Evolutionary conservation across 2,329 filamentous ascomycete species (phyloP).

Genomic region (Fusarium sp.): DNA sequence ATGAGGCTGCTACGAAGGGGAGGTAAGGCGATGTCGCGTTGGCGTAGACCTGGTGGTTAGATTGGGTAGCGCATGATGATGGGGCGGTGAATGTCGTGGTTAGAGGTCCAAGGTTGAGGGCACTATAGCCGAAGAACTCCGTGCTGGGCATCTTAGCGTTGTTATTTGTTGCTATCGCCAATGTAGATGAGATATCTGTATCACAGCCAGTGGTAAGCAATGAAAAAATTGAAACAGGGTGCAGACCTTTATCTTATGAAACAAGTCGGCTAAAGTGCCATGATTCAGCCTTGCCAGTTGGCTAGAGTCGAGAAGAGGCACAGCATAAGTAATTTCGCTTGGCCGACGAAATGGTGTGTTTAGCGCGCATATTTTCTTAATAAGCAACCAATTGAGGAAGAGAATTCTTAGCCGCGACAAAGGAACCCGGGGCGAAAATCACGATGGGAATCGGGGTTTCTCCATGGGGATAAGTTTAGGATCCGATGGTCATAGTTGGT

Average conservation of each 20-base stretch:
- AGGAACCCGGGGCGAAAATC: not conserved
- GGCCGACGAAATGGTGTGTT: rapidly evolving
- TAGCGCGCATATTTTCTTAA: rapidly evolving
- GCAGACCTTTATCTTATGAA: not conserved
- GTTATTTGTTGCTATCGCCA: too few relatives aligned
- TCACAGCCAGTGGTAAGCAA: too few relatives aligned
- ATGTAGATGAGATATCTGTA: too few relatives aligned
- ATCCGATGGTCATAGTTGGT: not conserved
- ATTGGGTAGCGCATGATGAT: not conserved
- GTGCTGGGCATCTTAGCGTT: slow-evolving; percentile 1
- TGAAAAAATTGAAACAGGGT: not conserved
- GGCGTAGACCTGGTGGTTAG: not conserved
- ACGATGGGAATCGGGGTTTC: not conserved
- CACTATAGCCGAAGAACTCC: not conserved
- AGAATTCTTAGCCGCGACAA: rapidly evolving
- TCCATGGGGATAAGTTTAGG: not conserved
- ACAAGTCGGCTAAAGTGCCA: not conserved
- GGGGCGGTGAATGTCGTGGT: slow-evolving; percentile 5
- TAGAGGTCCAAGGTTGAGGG: slow-evolving; percentile 1
- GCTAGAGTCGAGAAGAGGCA: not conserved
- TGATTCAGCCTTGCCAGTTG: not conserved
- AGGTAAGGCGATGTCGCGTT: too few relatives aligned
- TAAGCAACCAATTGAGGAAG: not conserved
- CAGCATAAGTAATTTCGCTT: not conserved
- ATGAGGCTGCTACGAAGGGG: too few relatives aligned